Conservation (phyloP, 1,284 basidiomycete genomes). For the Nidula niveotomentosa region DNA sequence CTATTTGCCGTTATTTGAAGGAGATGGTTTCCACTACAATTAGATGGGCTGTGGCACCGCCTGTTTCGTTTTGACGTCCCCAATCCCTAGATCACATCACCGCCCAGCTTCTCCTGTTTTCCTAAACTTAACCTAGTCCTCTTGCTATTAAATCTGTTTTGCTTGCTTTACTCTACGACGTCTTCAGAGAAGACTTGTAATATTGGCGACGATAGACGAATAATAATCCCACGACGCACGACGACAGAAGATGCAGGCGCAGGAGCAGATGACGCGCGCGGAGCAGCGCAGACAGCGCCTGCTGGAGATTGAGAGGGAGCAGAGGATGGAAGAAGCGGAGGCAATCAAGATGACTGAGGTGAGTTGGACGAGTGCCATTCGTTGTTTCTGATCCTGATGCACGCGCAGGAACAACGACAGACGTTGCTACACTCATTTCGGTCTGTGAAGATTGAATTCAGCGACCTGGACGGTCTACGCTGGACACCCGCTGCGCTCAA, state of each 20-base stretch:
- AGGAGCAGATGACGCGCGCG: conserved; percentile 15
- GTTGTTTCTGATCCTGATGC: not conserved
- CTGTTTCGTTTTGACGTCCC: no score
- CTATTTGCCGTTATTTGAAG: no score
- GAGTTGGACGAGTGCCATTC: not conserved
- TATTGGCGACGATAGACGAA: no score
- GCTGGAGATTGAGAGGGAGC: conserved; percentile 44
- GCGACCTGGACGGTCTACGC: conserved; percentile 45
- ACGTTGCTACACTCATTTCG: conserved; percentile 37
- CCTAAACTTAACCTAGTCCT: no score
- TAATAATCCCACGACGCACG: no score
- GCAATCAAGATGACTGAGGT: conserved; percentile 53
- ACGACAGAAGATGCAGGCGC: not conserved
- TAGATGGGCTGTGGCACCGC: no score
- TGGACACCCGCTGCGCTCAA: conserved; percentile 27
- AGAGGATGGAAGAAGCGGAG: conserved; percentile 42
- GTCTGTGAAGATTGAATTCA: conserved; percentile 46
- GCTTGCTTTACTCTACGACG: no score
- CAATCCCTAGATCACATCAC: no score
- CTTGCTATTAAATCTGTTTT: no score
- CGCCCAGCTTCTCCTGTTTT: no score
- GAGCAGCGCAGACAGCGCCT: conserved; percentile 29
- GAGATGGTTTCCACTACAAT: no score
- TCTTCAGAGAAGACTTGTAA: no score
- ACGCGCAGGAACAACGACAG: conserved; percentile 35